phyloP scores from a whole-genome alignment of 768 basidiomycete genomes.

The Melanogaster broomeanus region DNA sequence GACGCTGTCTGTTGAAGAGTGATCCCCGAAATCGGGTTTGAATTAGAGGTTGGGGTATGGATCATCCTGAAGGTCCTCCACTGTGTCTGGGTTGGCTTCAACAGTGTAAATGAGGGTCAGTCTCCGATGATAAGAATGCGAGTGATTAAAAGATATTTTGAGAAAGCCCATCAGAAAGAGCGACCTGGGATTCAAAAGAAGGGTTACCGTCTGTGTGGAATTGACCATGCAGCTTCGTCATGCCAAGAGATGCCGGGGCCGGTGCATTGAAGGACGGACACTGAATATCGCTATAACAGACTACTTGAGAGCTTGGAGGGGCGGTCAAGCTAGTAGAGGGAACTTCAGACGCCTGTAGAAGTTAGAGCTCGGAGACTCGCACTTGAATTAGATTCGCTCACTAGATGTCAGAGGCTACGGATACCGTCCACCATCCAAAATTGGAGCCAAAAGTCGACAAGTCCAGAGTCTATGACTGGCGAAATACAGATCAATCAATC shows the following conservation, averaged over 20 bases:
- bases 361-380: too few relatives aligned
- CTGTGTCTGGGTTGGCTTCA: constrained; percentile 40
- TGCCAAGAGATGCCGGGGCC: constrained; percentile 48
- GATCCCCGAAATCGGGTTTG: constrained; percentile 59
- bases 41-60: constrained; percentile 45
- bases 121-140: constrained; percentile 50
- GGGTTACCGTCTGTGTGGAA: constrained; percentile 60
- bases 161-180: background rate
- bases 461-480: too few relatives aligned
- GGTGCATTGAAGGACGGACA: too few relatives aligned
- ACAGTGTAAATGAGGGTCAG: constrained; percentile 56
- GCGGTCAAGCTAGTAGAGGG: too few relatives aligned
- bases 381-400: too few relatives aligned
- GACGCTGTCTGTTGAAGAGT: constrained; percentile 45
- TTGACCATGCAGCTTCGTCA: constrained; percentile 52
- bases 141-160: constrained; percentile 51
- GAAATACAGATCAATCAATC: too few relatives aligned
- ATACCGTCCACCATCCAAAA: too few relatives aligned
- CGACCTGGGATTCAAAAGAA: background rate
- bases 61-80: constrained; percentile 18
- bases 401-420: too few relatives aligned
- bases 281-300: too few relatives aligned
- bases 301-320: too few relatives aligned
- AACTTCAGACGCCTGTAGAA: too few relatives aligned
- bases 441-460: too few relatives aligned